Base-by-base conservation (phyloP, 2,329 filamentous ascomycete species). In the Coniochaeta ligniaria region DNA sequence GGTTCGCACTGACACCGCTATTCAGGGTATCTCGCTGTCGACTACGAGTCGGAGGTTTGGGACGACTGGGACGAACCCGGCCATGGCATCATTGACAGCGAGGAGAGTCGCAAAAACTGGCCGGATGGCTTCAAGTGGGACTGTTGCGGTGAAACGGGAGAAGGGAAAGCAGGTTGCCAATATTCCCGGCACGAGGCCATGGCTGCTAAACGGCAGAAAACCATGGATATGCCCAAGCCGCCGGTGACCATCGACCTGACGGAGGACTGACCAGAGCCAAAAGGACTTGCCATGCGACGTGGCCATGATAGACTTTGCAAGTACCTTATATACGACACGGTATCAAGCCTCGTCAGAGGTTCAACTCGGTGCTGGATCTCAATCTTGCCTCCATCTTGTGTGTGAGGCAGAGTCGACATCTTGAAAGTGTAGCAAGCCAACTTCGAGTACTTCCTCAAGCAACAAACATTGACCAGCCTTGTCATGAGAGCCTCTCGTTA, bases 101-200 rank as follows among this genome's bases (percentile, higher is more conserved):
- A 62, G 0, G 62, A 66, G 33, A 68, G 62, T 31, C 63, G 65
- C 1, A 58, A 69, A 17, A 62, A 69, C 2, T 66, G 28, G 36
- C 68, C 70, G 0, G 64, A 71, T 11, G 68, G 67, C 31, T 72
- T 72, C 61, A 33, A 60, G 12, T 74, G 70, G 72, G 31, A 41
- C 20, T 73, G 71, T 57, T 73, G 70, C 59, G 57, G 65, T 1
- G 38, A 66, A 24, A 24, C 31, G 8, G 59, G 59, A 26, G 47
- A 52, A 5, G 47, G 47, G 14, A 52, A 31, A 9, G 5, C 3
- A n/a, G 33, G 58, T 50, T 52, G 47, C 47, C 5, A 47, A 14
- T 47, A 47, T 26, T 4, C 43, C 8, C 43, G 43, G 20, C 43
- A 47, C 22, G 43, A 47, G 43, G 20, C 43, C 8, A 26, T 47